Evolutionary conservation across 768 basidiomycete species (phyloP).

Genomic region (Cantharellus anzutake): DNA sequence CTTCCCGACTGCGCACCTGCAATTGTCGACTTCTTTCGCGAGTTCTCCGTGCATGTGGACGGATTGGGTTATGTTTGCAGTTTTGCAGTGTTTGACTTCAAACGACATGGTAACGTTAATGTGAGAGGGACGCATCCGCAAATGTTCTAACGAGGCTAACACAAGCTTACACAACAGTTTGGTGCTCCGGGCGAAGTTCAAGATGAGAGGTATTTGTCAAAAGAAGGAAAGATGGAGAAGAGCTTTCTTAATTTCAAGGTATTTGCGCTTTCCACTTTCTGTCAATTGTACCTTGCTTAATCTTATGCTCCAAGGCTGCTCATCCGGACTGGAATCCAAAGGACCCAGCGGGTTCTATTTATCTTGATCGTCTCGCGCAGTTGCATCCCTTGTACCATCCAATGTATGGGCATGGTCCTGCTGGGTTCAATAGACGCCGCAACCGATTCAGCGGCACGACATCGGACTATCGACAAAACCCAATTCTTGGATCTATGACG

Average conservation of each 20-base stretch:
- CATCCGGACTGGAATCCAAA: constrained; percentile 92
- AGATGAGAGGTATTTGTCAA: constrained; percentile 63
- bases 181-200: constrained; percentile 56
- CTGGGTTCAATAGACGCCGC: not conserved
- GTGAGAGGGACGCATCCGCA: constrained; percentile 20
- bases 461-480: not conserved
- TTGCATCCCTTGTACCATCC: not conserved
- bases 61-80: constrained; percentile 93
- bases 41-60: constrained; percentile 93
- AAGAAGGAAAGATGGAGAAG: constrained; percentile 98
- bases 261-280: constrained; percentile 1
- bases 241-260: constrained; percentile 89
- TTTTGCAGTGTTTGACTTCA: constrained; percentile 97
- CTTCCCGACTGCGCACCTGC: constrained; percentile 76
- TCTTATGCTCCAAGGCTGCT: constrained; percentile 34
- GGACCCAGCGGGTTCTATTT: constrained; percentile 80
- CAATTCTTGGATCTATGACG: not conserved
- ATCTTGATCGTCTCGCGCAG: constrained; percentile 49
- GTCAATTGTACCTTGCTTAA: not conserved
- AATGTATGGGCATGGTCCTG: not conserved
- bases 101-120: constrained; percentile 83
- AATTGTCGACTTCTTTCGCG: constrained; percentile 94
- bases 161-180: constrained; percentile 28
- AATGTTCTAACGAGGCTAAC: not conserved
- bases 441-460: not conserved